Evolutionary conservation across 495 filamentous ascomycete species (phyloP), one percentile per base, ranked within the genome.

Genomic region (Penicillium bialowiezense): DNA sequence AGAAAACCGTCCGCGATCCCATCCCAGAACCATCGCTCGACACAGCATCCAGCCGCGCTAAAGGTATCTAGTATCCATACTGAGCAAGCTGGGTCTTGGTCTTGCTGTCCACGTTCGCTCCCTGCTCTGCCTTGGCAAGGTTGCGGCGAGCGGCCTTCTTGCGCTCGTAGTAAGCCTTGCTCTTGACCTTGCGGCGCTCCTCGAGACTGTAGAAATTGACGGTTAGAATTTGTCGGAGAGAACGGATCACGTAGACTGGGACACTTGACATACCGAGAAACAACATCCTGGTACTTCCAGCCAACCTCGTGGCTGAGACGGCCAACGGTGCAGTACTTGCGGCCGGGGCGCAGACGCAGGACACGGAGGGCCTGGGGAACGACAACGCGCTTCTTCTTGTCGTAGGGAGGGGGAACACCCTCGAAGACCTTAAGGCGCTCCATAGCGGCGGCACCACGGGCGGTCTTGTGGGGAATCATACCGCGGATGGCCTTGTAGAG

Each of bases 401-500:
- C 93, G 69, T 98, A 98, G 62, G 93, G 92, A 71, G 93, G 91
- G 64, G 93, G 93, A 62, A 97, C 84, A 81, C 93, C 93, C 89
- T 98, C 93, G 78, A 97, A 98, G 69, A 95, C 89, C 89, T 97
- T 97, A 50, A 98, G 88, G 73, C 93, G 86, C 82, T 97, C 90
- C 73, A 98, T 74, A 54, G 93, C 93, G 56, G 91, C 91, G 67
- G 92, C 87, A 71, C 93, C 93, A 70, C 93, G 93, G 70, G 92
- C 80, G 60, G 93, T 97, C 85, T 98, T 98, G 88, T 98, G 93
- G 67, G 93, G 95, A 58, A 97, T 92, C 93, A 98, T 98, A 72
- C 93, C 93, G 69, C 93, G 95, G 77, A 98, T 90, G 69, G 93
- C 90, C 85, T 96, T 95, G 87, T 97, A 98, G 87, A 98, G 92